Base-by-base conservation (phyloP, 1,284 basidiomycete species). In the Ustilago cynodontis region DNA sequence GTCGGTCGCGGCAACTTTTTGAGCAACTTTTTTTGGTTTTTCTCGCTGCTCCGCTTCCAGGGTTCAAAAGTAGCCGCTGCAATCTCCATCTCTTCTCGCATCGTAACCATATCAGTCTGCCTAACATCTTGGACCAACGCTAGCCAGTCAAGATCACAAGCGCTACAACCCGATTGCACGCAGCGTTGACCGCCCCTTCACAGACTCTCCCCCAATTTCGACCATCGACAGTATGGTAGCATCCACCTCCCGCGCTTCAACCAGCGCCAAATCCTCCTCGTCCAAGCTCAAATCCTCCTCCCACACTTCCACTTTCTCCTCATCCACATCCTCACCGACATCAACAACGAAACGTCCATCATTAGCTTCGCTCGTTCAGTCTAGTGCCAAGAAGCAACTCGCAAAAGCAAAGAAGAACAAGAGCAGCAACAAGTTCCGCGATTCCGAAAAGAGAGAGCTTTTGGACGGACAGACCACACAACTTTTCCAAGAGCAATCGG, bases 351-450 rank as follows among this genome's bases (percentile, higher is more conserved):
- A 39, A 2, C 57, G 52, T 14, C 8, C 24, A 18, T 4, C 43
- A 7, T 16, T 50, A 22, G 9, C 53, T n/a, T 61, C 65, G 8
- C 43, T 58, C 3, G 58, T 73, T 4, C 57, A 59, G 9, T 26
- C 57, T 2, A 58, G 71, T 54, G 58, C 61, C 18, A 73, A 68
- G 43, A 68, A 61, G 37, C 20, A 50, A 2, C 45, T 31, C 20
- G 50, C 20, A 9, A 67, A 61, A n/a, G 33, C 45, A 11, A 57
- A 35, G 35, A 57, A 61, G 55, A 49, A 49, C 47, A 49, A 49
- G 18, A 13, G 47, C 26, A 54, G 18, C 47, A 67, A 58, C 61
- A 73, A 68, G 58, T 73, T 73, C 51, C 57, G 65, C 14, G 71
- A 73, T 31, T 39, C 59, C 14, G 41, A 60, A 22, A 53, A 60